A percentile compares a stretch with the other conserved stretches of the same genome.
Conservation (phyloP, 768 basidiomycete species). For the Russula abietina region DNA sequence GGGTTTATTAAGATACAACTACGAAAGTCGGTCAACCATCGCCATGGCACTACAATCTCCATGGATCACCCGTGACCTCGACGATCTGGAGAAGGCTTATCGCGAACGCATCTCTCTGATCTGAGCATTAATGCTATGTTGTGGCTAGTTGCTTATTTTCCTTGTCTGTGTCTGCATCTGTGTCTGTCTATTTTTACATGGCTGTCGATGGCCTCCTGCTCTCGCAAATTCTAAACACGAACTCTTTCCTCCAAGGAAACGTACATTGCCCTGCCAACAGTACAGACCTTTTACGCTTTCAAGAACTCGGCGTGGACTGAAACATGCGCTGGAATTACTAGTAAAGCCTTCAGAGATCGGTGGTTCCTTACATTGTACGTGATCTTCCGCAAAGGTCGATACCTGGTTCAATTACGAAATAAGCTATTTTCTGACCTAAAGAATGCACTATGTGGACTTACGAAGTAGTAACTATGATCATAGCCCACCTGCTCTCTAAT, state of each 20-base stretch:
- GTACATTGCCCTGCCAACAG: neutral
- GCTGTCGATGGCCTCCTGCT: conserved; percentile 17
- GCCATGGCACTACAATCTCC: conserved; percentile 49
- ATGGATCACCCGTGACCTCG: conserved; percentile 64
- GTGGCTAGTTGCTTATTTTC: neutral
- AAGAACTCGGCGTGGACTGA: conserved; percentile 85
- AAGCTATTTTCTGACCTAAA: neutral
- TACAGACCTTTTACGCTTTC: conserved; percentile 47
- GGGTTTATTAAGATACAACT: conserved; percentile 56
- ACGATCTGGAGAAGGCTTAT: conserved; percentile 58
- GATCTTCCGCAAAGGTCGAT: conserved; percentile 84
- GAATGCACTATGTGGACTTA: conserved; percentile 29
- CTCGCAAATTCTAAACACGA: conserved; percentile 7
- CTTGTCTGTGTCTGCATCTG: neutral
- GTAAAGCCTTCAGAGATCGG: conserved; percentile 20
- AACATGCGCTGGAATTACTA: conserved; percentile 27
- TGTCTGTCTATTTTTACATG: conserved; percentile 3
- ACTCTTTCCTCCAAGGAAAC: neutral
- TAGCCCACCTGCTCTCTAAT: conserved; percentile 80
- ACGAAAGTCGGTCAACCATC: conserved; percentile 56
- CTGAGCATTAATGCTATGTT: conserved; percentile 3
- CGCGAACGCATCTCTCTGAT: conserved; percentile 41
- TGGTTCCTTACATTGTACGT: conserved; percentile 63
- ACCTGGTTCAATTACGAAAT: conserved; percentile 43
- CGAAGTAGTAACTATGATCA: conserved; percentile 89